Evolutionary conservation across 1,284 basidiomycete species (phyloP).

Genomic region (Puccinia triticina): DNA sequence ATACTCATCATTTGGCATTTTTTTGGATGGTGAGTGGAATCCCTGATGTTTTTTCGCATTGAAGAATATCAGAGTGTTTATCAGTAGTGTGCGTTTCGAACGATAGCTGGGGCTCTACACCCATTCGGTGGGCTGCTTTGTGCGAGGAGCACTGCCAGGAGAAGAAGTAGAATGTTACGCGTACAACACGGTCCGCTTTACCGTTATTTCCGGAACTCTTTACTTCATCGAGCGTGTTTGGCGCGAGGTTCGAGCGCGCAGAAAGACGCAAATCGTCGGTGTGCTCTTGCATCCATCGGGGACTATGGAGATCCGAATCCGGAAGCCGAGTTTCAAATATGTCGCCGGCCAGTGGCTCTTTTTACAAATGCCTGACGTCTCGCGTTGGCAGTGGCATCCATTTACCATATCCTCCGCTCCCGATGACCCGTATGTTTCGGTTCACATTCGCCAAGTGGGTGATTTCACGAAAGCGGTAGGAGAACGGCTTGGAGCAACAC

Average conservation of each 20-base stretch:
- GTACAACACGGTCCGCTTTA: slow-evolving; percentile 82
- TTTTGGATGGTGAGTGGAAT: slow-evolving; percentile 73
- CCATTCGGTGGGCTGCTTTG: slow-evolving; percentile 88
- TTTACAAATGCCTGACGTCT: slow-evolving; percentile 80
- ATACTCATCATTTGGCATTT: slow-evolving; percentile 85
- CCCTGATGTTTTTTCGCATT: neutral
- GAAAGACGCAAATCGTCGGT: slow-evolving; percentile 74
- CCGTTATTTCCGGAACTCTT: slow-evolving; percentile 79
- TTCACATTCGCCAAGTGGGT: slow-evolving; percentile 87
- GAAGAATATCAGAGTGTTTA: neutral
- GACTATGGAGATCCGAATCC: slow-evolving; percentile 84
- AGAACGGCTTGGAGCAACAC: slow-evolving; percentile 77
- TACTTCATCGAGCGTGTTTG: slow-evolving; percentile 82
- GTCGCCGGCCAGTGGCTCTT: slow-evolving; percentile 88
- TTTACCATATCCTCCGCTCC: slow-evolving; percentile 92
- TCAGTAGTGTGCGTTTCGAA: neutral
- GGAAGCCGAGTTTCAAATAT: slow-evolving; percentile 85
- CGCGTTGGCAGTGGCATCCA: slow-evolving; percentile 76
- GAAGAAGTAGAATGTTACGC: slow-evolving; percentile 80
- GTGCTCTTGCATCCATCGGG: slow-evolving; percentile 64
- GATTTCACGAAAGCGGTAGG: slow-evolving; percentile 82
- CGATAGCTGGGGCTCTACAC: slow-evolving; percentile 69
- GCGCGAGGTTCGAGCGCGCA: slow-evolving; percentile 75
- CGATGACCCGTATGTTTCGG: slow-evolving; percentile 81
- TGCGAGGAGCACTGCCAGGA: slow-evolving; percentile 69